Base-by-base conservation (phyloP, 2,329 filamentous ascomycete genomes). In the Colletotrichum sublineola region DNA sequence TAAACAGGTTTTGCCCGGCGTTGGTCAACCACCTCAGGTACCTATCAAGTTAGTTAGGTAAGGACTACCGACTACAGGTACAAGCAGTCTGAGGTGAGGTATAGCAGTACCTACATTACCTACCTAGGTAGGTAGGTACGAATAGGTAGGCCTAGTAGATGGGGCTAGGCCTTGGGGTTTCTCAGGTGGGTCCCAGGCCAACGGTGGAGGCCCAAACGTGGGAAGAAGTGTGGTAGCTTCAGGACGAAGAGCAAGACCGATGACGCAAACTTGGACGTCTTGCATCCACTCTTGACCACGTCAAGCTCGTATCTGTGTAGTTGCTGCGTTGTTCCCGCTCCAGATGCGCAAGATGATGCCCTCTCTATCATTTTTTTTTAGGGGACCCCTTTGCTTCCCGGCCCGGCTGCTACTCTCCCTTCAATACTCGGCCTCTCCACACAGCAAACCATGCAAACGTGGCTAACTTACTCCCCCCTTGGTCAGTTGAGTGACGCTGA, bases 241-340 rank as follows among this genome's bases (percentile, higher is more conserved):
- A 57, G 57, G 33, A 48, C 36, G 33, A 31, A 55, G 40, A 50
- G 8, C 44, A 36, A 62, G 38, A 44, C 52, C 66, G 48, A 73
- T 73, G 71, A 73, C 31, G 75, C 36, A 63, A 79, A 63, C 60
- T 64, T 64, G 33, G 63, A 56, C 15, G 56, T 71, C 48, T 42
- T 52, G 33, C 40, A 58, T 40, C 48, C 68, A 42, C 36, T 33
- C 69, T 70, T 65, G 70, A 66, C 66, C 70, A 72, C 67, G 70
- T 73, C 67, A 73, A 61, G 67, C 67, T 44, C 55, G 67, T 24
- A 24, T 24, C 24, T 24, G 24, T 24, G 24, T 24, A 24, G 24
- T 56, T 73, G 53, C 48, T 70, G 70, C 18, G 66, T 42, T 72
- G 66, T 72, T 61, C 46, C 60, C 40, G 36, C 58, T 58, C 53